Conservation (phyloP, 1,284 basidiomycete species). For the Coniophora puteana region DNA sequence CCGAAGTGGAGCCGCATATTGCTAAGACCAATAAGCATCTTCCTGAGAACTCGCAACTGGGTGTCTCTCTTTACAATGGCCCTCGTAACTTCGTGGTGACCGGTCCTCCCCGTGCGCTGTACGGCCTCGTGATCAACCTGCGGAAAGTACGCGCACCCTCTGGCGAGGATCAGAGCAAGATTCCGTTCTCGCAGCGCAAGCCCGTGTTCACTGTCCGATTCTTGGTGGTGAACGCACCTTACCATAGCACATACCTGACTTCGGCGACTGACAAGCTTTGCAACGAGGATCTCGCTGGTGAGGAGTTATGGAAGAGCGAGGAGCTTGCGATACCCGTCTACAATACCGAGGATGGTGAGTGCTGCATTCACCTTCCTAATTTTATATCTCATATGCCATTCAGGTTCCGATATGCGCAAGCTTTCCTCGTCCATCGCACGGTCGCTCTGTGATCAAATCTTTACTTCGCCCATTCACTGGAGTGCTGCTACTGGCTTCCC, state of each 20-base stretch:
- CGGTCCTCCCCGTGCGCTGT: constrained; percentile 88
- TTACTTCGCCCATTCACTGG: constrained; percentile 93
- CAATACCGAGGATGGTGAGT: constrained; percentile 87
- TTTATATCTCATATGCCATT: constrained; percentile 13
- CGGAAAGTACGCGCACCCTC: constrained; percentile 86
- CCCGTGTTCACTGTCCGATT: constrained; percentile 93
- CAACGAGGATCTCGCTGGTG: constrained; percentile 68
- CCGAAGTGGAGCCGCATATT: constrained; percentile 81
- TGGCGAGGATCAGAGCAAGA: constrained; percentile 91
- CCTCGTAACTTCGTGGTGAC: constrained; percentile 91
- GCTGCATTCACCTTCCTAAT: constrained; percentile 5
- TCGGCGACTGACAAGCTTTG: constrained; percentile 76
- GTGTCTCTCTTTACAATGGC: constrained; percentile 90
- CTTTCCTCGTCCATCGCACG: constrained; percentile 67
- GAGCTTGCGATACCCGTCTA: constrained; percentile 86
- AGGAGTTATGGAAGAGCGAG: constrained; percentile 77
- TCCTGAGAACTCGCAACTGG: constrained; percentile 73
- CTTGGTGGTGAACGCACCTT: constrained; percentile 92
- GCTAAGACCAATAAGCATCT: constrained; percentile 88
- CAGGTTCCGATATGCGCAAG: constrained; percentile 81
- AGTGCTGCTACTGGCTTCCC: constrained; percentile 86
- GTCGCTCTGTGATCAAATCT: constrained; percentile 91
- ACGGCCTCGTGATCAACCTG: constrained; percentile 88
- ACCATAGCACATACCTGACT: constrained; percentile 87
- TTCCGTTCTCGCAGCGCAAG: constrained; percentile 92